A percentile compares a stretch with the other conserved stretches of the same genome.
Evolutionary conservation across 352 stramenopile genomes (phyloP).

Genomic region (Phytophthora pseudosyringae): DNA sequence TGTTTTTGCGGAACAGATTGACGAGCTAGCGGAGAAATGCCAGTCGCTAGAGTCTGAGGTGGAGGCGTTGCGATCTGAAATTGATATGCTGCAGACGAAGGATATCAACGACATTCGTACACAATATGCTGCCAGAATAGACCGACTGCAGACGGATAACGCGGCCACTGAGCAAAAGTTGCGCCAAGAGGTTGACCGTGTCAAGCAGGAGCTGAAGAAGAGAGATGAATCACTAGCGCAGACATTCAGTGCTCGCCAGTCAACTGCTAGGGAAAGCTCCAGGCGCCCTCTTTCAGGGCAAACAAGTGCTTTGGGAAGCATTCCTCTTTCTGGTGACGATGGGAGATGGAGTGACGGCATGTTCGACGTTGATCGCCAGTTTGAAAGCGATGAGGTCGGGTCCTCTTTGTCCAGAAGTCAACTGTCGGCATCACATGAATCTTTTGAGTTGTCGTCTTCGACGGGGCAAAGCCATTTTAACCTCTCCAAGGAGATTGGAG

Average conservation of each 20-base stretch:
- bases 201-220: conserved; percentile 56
- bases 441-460: conserved; percentile 25
- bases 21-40: conserved; percentile 47
- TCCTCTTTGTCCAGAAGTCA: conserved; percentile 69
- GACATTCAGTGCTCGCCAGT: conserved; percentile 26
- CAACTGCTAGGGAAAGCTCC: conserved; percentile 1
- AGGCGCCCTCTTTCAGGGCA: conserved; percentile 10
- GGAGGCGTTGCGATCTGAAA: conserved; percentile 66
- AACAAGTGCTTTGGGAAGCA: conserved; percentile 25
- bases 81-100: conserved; percentile 69
- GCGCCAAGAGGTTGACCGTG: conserved; percentile 56
- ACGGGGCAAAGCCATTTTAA: conserved; percentile 21
- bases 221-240: conserved; percentile 30
- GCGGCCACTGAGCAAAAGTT: conserved; percentile 47
- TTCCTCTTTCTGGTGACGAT: conserved; percentile 30
- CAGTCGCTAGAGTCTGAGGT: conserved; percentile 50
- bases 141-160: conserved; percentile 65
- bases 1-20: conserved; percentile 58
- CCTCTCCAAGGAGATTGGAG: conserved; percentile 20
- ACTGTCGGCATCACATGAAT: conserved; percentile 47
- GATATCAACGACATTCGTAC: conserved; percentile 58
- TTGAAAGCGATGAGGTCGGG: conserved; percentile 39
- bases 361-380: conserved; percentile 36
- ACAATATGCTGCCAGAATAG: conserved; percentile 52
- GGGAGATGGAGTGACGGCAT: conserved; percentile 34